Evolutionary conservation across 1,284 basidiomycete species (phyloP).

Genomic region (Testicularia cyperi): DNA sequence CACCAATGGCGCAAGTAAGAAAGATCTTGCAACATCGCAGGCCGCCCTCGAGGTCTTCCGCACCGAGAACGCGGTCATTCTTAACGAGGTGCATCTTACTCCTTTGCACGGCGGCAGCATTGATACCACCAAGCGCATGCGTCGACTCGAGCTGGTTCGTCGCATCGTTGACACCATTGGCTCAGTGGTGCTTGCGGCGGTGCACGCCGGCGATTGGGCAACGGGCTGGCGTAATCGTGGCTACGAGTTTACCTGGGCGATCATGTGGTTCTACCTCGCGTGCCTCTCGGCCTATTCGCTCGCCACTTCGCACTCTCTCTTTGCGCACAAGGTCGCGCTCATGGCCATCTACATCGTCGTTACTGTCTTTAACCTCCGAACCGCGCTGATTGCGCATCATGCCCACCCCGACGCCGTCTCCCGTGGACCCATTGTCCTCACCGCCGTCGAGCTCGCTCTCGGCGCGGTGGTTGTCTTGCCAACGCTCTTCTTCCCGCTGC

Average conservation of each 20-base stretch:
- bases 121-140: conserved; percentile 2
- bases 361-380: conserved; percentile 49
- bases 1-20: conserved; percentile 3
- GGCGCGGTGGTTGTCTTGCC: conserved; percentile 30
- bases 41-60: conserved; percentile 50
- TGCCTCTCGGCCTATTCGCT: conserved; percentile 39
- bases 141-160: conserved; percentile 28
- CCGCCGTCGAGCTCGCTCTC: conserved; percentile 29
- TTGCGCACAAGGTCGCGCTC: conserved; percentile 49
- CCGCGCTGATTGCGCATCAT: conserved; percentile 26
- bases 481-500: conserved; percentile 47
- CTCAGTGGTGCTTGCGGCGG: conserved; percentile 20
- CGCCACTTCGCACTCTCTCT: conserved; percentile 34
- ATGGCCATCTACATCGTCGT: conserved; percentile 37
- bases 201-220: conserved; percentile 34
- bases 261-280: conserved; percentile 46
- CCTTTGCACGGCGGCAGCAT: conserved; percentile 18
- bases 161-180: conserved; percentile 38
- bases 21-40: conserved; percentile 10
- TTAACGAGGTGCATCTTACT: conserved; percentile 55
- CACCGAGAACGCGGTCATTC: conserved; percentile 57
- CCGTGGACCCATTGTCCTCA: conserved; percentile 21
- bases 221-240: conserved; percentile 10
- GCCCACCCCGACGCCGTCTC: conserved; percentile 9
- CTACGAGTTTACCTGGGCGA: conserved; percentile 31